These are phyloP conservation scores for Buddleja alternifolia DNA, from an alignment of 257 asterid genomes.

Conservation along the genomic window DNA sequence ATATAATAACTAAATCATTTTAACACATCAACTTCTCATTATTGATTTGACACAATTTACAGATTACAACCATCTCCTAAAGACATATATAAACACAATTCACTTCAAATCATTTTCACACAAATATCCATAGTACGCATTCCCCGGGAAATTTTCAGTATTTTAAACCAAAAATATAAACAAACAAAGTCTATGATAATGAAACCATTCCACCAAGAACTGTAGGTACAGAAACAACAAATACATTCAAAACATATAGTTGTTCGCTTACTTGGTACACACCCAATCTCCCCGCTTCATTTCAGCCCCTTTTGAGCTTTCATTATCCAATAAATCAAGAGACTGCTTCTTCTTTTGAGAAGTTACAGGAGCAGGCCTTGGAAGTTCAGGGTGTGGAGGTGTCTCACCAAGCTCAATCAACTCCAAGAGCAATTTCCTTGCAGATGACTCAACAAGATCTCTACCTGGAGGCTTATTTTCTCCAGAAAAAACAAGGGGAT, in stretches of 20 bases:
- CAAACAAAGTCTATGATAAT: background rate
- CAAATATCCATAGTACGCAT: too few relatives aligned
- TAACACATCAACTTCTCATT: too few relatives aligned
- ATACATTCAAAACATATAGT: constrained; percentile 5
- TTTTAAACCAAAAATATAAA: too few relatives aligned
- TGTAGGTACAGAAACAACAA: background rate
- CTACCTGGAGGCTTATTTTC: constrained; percentile 58
- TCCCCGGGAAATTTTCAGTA: too few relatives aligned
- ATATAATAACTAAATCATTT: too few relatives aligned
- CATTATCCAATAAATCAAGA: constrained; percentile 30
- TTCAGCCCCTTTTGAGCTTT: constrained; percentile 35
- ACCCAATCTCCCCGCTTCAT: constrained; percentile 78
- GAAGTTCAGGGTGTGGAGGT: constrained; percentile 56
- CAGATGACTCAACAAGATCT: constrained; percentile 67
- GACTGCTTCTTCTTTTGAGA: constrained; percentile 44
- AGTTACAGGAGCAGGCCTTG: constrained; percentile 46
- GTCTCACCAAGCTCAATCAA: constrained; percentile 75
- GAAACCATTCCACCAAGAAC: background rate
- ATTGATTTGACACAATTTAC: too few relatives aligned
- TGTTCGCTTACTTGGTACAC: constrained; percentile 64
- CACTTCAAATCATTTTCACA: too few relatives aligned
- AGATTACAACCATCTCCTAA: too few relatives aligned
- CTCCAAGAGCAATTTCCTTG: constrained; percentile 70
- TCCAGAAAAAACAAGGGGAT: constrained; percentile 58
- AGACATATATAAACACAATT: too few relatives aligned